A percentile compares a stretch with the other conserved stretches of the same genome.
phyloP scores from a whole-genome alignment of 2,329 filamentous ascomycete species.

The Balansia obtecta region DNA sequence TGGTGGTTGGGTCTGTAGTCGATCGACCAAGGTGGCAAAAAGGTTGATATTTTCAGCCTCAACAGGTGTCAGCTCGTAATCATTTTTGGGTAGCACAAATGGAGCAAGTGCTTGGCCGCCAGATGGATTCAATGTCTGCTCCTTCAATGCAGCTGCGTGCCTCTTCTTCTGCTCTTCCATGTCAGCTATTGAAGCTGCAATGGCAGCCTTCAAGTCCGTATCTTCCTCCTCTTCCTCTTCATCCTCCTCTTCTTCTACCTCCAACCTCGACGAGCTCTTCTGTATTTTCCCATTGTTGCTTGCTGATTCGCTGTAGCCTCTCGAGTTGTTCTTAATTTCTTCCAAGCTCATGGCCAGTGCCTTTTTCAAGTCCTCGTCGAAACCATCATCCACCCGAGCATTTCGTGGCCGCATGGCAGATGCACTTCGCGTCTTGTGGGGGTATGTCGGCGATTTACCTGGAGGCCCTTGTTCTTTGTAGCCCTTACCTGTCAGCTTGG shows the following conservation, averaged over 20 bases:
- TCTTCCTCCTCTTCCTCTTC: conserved; percentile 43
- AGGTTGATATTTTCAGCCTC: conserved; percentile 97
- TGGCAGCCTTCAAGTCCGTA: conserved; percentile 84
- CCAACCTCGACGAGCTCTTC: conserved; percentile 26
- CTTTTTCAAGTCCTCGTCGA: conserved; percentile 88
- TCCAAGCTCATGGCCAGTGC: conserved; percentile 95
- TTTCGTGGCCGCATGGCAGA: conserved; percentile 77
- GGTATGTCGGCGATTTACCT: conserved; percentile 34
- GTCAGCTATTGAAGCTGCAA: conserved; percentile 85
- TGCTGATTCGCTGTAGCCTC: conserved; percentile 56
- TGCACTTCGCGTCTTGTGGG: conserved; percentile 53
- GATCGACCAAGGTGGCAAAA: conserved; percentile 86
- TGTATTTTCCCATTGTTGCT: conserved; percentile 23
- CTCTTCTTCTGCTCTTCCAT: conserved; percentile 98
- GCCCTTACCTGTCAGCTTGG: conserved; percentile 68
- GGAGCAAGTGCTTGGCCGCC: conserved; percentile 27
- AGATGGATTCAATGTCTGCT: conserved; percentile 47
- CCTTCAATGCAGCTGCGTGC: conserved; percentile 72
- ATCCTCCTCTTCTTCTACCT: conserved; percentile 43
- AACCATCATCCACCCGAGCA: conserved; percentile 77
- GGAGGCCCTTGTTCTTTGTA: conserved; percentile 27
- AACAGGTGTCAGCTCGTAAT: conserved; percentile 85
- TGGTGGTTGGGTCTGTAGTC: conserved; percentile 86
- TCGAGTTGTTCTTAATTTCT: conserved; percentile 66
- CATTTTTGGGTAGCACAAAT: conserved; percentile 63